A percentile compares a stretch with the other conserved stretches of the same genome.
Conservation (phyloP, 2,329 filamentous ascomycete genomes). For the Helotiales sp. region DNA sequence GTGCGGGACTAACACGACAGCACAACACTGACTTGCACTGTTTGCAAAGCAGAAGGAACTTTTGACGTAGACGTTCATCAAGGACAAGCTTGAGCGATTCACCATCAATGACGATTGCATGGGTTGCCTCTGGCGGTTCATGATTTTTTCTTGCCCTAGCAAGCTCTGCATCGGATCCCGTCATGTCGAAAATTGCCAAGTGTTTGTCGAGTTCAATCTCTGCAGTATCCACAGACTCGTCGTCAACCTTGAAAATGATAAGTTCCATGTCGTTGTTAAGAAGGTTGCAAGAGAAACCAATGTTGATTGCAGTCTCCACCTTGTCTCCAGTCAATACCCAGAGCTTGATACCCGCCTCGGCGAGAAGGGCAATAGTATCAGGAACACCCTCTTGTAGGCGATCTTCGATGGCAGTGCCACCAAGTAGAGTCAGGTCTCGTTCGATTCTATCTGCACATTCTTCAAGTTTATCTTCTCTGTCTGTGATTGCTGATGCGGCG, state of each 20-base stretch:
- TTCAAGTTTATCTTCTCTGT: conserved; percentile 92
- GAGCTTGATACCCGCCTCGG: conserved; percentile 92
- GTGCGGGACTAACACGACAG: conserved; percentile 93
- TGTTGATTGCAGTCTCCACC: conserved; percentile 99
- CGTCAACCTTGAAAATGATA: conserved; percentile 82
- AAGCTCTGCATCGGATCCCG: conserved; percentile 83
- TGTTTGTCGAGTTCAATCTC: conserved; percentile 74
- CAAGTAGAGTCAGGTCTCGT: conserved; percentile 81
- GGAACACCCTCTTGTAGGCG: conserved; percentile 95
- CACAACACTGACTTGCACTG: conserved; percentile 96
- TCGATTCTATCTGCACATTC: conserved; percentile 88
- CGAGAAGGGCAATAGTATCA: conserved; percentile 89
- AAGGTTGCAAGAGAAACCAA: conserved; percentile 97
- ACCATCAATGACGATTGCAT: conserved; percentile 92
- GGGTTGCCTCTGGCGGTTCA: conserved; percentile 80
- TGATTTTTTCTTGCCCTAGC: conserved; percentile 78
- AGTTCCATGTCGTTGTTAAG: conserved; percentile 98
- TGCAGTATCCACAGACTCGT: conserved; percentile 64
- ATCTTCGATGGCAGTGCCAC: conserved; percentile 96
- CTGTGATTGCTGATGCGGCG: conserved; percentile 78
- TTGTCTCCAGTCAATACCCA: conserved; percentile 99
- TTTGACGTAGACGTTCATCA: conserved; percentile 79
- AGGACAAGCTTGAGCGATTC: conserved; percentile 89
- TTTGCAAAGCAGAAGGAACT: conserved; percentile 93
- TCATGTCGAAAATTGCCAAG: conserved; percentile 72